A percentile compares a stretch with the other conserved stretches of the same genome.
These are phyloP conservation scores for Umbelopsis sp. DNA, from an alignment of 192 early-diverging fungal species.

Conservation along the genomic window DNA sequence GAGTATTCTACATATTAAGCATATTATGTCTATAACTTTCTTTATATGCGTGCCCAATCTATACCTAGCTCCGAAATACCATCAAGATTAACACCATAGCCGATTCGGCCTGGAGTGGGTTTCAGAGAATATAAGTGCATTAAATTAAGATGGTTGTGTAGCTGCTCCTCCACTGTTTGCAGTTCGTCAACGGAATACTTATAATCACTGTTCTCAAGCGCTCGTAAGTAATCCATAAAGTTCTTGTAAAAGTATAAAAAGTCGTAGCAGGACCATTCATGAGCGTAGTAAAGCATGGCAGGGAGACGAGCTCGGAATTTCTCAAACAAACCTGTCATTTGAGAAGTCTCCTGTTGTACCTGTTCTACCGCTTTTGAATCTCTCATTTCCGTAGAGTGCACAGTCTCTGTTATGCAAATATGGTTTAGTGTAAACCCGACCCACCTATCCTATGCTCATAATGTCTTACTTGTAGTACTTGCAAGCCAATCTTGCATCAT, in stretches of 20 bases:
- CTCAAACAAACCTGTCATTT: slow-evolving; percentile 2
- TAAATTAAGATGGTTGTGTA: neutral
- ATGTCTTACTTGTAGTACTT: too few relatives aligned
- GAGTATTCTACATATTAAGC: too few relatives aligned
- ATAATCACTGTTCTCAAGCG: neutral
- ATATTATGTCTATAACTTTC: too few relatives aligned
- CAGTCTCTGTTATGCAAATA: neutral
- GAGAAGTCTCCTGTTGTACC: neutral
- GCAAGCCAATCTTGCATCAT: too few relatives aligned
- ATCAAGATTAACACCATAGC: neutral
- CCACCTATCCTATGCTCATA: too few relatives aligned
- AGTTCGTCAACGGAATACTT: neutral
- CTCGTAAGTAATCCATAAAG: neutral
- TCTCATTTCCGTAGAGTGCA: neutral
- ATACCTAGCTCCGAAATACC: too few relatives aligned
- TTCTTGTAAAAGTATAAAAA: too few relatives aligned
- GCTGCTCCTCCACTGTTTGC: neutral
- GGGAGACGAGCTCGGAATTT: neutral
- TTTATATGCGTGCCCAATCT: too few relatives aligned
- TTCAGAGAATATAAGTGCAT: neutral
- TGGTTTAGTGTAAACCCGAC: too few relatives aligned
- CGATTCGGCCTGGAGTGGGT: neutral
- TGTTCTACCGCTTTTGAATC: neutral
- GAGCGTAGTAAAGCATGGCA: neutral
- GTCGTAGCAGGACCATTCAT: neutral